A percentile compares a stretch with the other conserved stretches of the same genome.
phyloP scores from a whole-genome alignment of 176 grass and related monocot genomes.

The Zizania latifolia region DNA sequence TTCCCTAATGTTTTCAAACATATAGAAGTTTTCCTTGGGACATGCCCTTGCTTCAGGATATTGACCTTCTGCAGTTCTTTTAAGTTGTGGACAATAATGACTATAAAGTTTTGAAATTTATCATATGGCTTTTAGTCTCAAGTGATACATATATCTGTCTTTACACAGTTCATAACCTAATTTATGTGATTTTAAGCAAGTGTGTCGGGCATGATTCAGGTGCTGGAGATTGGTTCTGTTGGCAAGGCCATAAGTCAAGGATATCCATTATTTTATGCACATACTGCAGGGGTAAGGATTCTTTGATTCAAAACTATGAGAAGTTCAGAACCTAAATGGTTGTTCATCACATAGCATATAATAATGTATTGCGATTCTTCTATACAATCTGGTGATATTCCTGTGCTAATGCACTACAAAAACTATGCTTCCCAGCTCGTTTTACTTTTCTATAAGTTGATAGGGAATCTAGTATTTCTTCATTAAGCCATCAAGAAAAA shows the following conservation, averaged over 20 bases:
- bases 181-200: not conserved
- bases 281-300: conserved; percentile 67
- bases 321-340: no score
- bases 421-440: no score
- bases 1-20: not conserved
- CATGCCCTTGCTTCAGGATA: not conserved
- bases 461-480: no score
- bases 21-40: not conserved
- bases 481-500: no score
- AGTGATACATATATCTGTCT: not conserved
- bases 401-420: no score
- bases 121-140: not conserved
- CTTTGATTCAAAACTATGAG: not conserved
- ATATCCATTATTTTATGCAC: conserved; percentile 64
- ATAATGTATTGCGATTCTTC: not conserved
- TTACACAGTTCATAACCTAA: conserved; percentile 2
- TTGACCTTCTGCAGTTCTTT: conserved; percentile 16
- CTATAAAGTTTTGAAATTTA: conserved; percentile 13
- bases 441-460: no score
- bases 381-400: no score
- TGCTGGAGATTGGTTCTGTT: conserved; percentile 85
- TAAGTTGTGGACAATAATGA: not conserved
- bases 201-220: conserved; percentile 35
- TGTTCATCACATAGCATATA: not conserved
- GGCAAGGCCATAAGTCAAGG: conserved; percentile 65